Base-by-base conservation (phyloP, 305 asterid species). In the Nicotiana rustica region DNA sequence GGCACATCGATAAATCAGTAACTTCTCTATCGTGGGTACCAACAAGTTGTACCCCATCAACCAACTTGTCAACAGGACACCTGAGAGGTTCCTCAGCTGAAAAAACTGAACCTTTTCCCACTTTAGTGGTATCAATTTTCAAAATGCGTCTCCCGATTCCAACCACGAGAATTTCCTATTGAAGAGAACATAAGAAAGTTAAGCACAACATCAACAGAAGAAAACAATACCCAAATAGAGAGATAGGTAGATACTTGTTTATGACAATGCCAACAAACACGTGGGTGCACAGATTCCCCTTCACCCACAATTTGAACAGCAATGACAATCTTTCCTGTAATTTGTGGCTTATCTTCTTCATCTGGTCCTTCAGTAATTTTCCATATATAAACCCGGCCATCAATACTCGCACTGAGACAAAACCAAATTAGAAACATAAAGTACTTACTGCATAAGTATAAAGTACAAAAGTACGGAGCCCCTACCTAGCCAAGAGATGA, bases 201-300 rank as follows among this genome's bases (percentile, higher is more conserved):
- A 69, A 81, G 88, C 67, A 77, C 57, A 56, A 66, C 21, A 10
- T 8, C 56, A 44, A 66, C 41, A 12, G 47, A 60, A 77, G 67
- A 47, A 47, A 31, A 41, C 18, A 14, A 55, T 78, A 61, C 68
- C 31, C 10, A 36, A 66, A 73, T 41, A 81, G 68, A 83, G 71
- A 70, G 68, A 78, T 18, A 36, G 75, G 38, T 36, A 84, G 67
- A 77, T 89, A 95, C 99, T 86, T 95, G 98, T 83, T 95, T 95
- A 89, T 93, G 98, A 82, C 98, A 93, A 81, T 95, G 99, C 99
- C 99, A 95, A 87, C 99, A 93, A 83, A 95, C 94, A 82, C 97
- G 91, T 57, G 99, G 98, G 84, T 95, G 98, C 84, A 91, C 95
- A 64, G 95, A 85, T 86, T 90, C 94, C 86, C 91, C 91, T 67